Base-by-base conservation (phyloP, 345 rosid genomes). In the Corchorus olitorius region DNA sequence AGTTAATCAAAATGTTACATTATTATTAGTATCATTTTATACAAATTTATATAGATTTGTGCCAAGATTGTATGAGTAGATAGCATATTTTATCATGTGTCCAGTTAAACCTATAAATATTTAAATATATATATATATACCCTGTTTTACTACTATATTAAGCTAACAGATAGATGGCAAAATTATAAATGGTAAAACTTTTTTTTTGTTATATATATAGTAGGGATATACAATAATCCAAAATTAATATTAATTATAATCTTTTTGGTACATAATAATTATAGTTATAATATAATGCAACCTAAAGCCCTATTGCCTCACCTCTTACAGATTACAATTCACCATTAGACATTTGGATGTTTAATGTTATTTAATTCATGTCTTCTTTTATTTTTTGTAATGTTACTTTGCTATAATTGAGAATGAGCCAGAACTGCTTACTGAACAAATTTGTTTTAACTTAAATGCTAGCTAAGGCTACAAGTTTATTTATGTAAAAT, bases 1-100 rank as follows among this genome's bases (percentile, higher is more conserved):
- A 1, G 5, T 33, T 61, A 14, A 27, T 60, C 8, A 12, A 12
- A 27, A 33, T 33, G 43, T 6, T 27, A 39, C 43, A 39, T 2
- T 5, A 58, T n/a, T 20, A 58, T 22, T 58, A 27, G 20, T 22
- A 61, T 61, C 43, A 62, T 62, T 62, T 34, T 61, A 6, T 14
- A 39, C 15, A 63, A 5, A 17, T 1, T 64, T 12, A 35, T 39
- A 10, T 8, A 64, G 68, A 8, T 64, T 17, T 39, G 49, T 2
- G 16, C 3, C 45, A 62, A 63, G 67, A 63, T 63, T 15, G 46
- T 35, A 13, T 14, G 14, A 61, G 10, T 61, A 61, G 43, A 35
- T 62, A 64, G 68, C 49, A 39, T 65, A 65, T 65, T 65, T 41
- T 41, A 65, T 65, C 34, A 65, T 59, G 67, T 63, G 16, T 15